Conservation (phyloP, 495 filamentous ascomycete species). For the Penicillium nucicola region DNA sequence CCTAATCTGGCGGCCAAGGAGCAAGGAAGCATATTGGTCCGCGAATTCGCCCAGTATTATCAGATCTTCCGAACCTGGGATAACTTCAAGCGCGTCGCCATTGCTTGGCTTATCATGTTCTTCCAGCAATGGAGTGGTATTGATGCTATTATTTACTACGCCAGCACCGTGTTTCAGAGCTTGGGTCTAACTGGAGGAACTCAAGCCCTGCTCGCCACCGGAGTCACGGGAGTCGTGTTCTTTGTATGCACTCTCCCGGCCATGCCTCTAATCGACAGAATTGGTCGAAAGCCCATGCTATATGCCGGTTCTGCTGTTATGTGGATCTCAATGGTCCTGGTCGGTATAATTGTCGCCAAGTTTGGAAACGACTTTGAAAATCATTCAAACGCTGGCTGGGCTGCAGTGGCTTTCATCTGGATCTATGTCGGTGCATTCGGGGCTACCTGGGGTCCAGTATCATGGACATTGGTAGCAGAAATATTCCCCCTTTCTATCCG, state of each 20-base stretch:
- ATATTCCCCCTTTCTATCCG: slow-evolving; percentile 47
- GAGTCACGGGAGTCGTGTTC: slow-evolving; percentile 65
- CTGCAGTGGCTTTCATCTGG: slow-evolving; percentile 38
- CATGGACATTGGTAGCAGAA: slow-evolving; percentile 28
- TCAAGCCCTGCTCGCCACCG: slow-evolving; percentile 62
- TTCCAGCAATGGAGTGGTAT: slow-evolving; percentile 46
- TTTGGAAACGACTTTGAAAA: slow-evolving; percentile 30
- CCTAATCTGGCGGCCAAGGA: slow-evolving; percentile 31
- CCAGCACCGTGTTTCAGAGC: slow-evolving; percentile 52
- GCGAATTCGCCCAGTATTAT: slow-evolving; percentile 34
- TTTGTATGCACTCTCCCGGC: slow-evolving; percentile 69
- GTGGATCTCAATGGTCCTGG: slow-evolving; percentile 43
- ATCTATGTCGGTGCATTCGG: slow-evolving; percentile 53
- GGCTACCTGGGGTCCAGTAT: slow-evolving; percentile 53
- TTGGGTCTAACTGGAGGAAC: slow-evolving; percentile 81
- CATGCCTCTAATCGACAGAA: slow-evolving; percentile 71
- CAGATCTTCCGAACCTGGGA: slow-evolving; percentile 33
- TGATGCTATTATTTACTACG: slow-evolving; percentile 38
- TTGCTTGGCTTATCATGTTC: slow-evolving; percentile 40
- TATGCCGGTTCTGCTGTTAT: slow-evolving; percentile 56
- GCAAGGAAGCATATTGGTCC: slow-evolving; percentile 26
- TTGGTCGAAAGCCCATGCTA: slow-evolving; percentile 73
- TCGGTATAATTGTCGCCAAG: slow-evolving; percentile 41
- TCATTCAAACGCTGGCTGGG: slow-evolving; percentile 39
- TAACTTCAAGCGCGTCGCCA: slow-evolving; percentile 38